Evolutionary conservation across 2,329 filamentous ascomycete species (phyloP).

Genomic region (Xylaria hypoxylon): DNA sequence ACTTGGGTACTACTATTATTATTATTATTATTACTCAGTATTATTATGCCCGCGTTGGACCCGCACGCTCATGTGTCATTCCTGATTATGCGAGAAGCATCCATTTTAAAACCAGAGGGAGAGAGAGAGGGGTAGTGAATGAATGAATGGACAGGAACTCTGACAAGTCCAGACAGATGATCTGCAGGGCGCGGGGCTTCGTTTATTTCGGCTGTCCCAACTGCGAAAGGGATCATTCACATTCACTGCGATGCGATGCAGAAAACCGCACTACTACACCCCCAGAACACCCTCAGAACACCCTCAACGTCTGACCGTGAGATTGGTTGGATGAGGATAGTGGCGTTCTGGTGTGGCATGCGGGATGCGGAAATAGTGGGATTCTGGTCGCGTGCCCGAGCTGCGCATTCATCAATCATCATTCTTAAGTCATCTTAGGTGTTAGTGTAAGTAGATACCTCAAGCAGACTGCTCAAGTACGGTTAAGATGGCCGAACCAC

Average conservation of each 20-base stretch:
- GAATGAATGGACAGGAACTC: constrained; percentile 1
- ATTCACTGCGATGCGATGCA: not conserved
- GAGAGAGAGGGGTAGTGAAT: not conserved
- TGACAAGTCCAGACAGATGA: constrained; percentile 26
- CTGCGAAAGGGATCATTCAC: constrained; percentile 8
- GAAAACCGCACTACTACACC: constrained; percentile 21
- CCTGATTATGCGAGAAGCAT: constrained; percentile 27
- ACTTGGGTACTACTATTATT: no score
- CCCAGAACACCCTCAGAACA: not conserved
- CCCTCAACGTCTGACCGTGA: not conserved
- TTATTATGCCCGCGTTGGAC: constrained; percentile 13
- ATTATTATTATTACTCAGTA: no score
- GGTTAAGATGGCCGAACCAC: constrained; percentile 9
- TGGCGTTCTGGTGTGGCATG: constrained; percentile 26
- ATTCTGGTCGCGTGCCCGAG: constrained; percentile 38
- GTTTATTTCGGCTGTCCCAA: constrained; percentile 17
- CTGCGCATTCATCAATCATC: constrained; percentile 22
- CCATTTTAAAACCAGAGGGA: constrained; percentile 12
- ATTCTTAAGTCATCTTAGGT: constrained; percentile 17
- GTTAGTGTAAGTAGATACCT: no score
- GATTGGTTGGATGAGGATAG: constrained; percentile 25
- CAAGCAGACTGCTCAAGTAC: no score
- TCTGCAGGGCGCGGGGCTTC: constrained; percentile 35
- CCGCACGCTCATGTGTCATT: constrained; percentile 27
- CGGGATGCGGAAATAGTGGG: constrained; percentile 25